A percentile compares a stretch with the other conserved stretches of the same genome.
Conservation (phyloP, 192 early-diverging fungal genomes). For the Phlyctochytrium bullatum region DNA sequence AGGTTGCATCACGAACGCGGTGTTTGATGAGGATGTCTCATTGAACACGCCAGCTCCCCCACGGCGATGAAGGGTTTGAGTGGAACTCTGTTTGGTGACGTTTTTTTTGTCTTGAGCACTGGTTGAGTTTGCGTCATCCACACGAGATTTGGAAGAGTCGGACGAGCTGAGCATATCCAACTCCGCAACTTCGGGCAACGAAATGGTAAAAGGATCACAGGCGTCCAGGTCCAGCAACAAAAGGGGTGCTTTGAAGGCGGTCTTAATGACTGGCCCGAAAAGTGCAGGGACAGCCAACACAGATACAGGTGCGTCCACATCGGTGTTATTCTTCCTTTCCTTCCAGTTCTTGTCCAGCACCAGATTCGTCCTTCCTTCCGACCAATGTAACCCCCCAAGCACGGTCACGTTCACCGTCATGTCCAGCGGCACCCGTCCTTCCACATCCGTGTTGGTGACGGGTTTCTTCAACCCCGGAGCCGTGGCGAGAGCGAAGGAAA, state of each 20-base stretch:
- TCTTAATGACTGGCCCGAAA: constrained; percentile 28
- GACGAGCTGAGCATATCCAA: no score
- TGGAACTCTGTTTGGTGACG: background rate
- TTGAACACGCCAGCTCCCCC: background rate
- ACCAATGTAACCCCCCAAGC: background rate
- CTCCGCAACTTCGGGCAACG: constrained; percentile 15
- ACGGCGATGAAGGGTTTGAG: background rate
- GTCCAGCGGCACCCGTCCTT: constrained; percentile 19
- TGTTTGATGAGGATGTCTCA: constrained; percentile 1
- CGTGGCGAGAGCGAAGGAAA: constrained; percentile 1
- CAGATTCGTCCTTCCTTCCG: background rate
- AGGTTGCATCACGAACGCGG: no score
- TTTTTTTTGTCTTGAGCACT: background rate
- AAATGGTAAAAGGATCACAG: constrained; percentile 27
- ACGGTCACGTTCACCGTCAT: constrained; percentile 21
- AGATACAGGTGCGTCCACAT: background rate
- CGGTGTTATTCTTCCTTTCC: background rate
- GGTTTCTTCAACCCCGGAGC: no score
- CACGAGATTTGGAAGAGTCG: no score
- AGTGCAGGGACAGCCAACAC: constrained; percentile 31
- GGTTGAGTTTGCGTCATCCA: no score
- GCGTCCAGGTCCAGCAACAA: constrained; percentile 28
- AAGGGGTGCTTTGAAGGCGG: background rate
- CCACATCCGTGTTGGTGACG: no score
- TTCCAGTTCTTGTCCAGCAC: background rate